A percentile compares a stretch with the other conserved stretches of the same genome.
These are phyloP conservation scores for Malus hybrid DNA, from an alignment of 331 rosid species.

Conservation along the genomic window DNA sequence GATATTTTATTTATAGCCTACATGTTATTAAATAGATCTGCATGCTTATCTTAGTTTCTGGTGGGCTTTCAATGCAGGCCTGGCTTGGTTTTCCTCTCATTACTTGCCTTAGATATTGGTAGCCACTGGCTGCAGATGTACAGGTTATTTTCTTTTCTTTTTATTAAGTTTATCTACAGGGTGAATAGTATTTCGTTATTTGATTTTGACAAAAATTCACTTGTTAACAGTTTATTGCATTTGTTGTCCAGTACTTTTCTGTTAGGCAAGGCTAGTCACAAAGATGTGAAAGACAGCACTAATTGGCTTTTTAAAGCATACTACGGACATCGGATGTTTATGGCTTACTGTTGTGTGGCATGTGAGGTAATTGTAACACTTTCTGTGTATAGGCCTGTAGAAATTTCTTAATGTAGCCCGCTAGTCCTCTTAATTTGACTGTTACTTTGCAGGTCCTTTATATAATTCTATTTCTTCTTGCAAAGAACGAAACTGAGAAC, in stretches of 20 bases:
- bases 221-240: not conserved
- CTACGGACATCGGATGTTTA: conserved; percentile 88
- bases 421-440: conserved; percentile 9
- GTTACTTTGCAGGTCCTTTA: conserved; percentile 66
- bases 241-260: conserved; percentile 74
- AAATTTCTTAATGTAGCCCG: not conserved
- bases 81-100: conserved; percentile 70
- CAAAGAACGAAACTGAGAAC: conserved; percentile 53
- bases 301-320: conserved; percentile 87
- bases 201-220: conserved; percentile 1
- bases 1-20: conserved; percentile 4
- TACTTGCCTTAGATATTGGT: conserved; percentile 87
- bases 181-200: not conserved
- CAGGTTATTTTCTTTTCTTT: conserved; percentile 42
- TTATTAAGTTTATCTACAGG: not conserved
- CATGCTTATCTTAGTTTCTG: conserved; percentile 25
- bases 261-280: conserved; percentile 86
- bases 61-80: conserved; percentile 57
- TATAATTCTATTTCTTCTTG: conserved; percentile 61
- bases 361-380: conserved; percentile 60
- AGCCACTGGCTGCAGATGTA: conserved; percentile 99
- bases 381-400: not conserved
- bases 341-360: conserved; percentile 95
- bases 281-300: conserved; percentile 96
- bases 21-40: not conserved